A percentile compares a stretch with the other conserved stretches of the same genome.
Conservation (phyloP, 257 asterid species). For the Rubia yunnanensis region DNA sequence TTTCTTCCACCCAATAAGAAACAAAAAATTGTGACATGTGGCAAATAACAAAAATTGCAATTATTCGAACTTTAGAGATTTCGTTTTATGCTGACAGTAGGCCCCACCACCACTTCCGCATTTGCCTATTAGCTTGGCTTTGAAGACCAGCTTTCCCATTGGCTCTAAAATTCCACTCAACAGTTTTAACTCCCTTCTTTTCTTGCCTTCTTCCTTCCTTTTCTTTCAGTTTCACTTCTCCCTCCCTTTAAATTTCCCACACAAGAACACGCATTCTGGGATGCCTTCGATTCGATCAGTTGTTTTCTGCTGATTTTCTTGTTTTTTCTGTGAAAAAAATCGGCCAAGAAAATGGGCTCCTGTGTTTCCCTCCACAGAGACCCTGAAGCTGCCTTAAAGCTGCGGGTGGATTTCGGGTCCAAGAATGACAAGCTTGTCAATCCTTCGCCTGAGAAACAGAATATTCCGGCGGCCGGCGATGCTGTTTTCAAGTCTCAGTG, state of each 20-base stretch:
- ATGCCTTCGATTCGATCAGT: not conserved
- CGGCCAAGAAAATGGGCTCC: conserved; percentile 34
- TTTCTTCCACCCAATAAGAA: not conserved
- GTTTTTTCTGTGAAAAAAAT: not conserved
- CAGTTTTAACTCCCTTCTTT: too few species aligned
- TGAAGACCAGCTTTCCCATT: conserved; percentile 5
- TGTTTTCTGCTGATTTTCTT: not conserved
- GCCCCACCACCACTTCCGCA: conserved; percentile 1
- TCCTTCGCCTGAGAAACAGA: conserved; percentile 51
- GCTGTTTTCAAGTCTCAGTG: conserved; percentile 26
- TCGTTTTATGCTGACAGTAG: not conserved
- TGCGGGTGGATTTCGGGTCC: conserved; percentile 33
- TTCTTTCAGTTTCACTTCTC: not conserved
- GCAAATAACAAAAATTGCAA: not conserved
- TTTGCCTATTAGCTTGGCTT: not conserved
- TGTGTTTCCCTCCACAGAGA: conserved; percentile 30
- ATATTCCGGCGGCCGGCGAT: conserved; percentile 20
- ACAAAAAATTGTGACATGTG: not conserved
- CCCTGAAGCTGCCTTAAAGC: conserved; percentile 34
- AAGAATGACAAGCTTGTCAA: conserved; percentile 32
- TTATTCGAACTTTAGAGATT: conserved; percentile 1
- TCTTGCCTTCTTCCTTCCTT: conserved; percentile 1
- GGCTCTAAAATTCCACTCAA: not conserved
- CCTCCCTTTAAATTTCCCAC: not conserved
- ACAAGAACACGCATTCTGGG: not conserved